Percentiles rank a stretch among this genome's conserved stretches.
Evolutionary conservation across 1,284 basidiomycete species (phyloP).

Genomic region (Marasmius sp.): DNA sequence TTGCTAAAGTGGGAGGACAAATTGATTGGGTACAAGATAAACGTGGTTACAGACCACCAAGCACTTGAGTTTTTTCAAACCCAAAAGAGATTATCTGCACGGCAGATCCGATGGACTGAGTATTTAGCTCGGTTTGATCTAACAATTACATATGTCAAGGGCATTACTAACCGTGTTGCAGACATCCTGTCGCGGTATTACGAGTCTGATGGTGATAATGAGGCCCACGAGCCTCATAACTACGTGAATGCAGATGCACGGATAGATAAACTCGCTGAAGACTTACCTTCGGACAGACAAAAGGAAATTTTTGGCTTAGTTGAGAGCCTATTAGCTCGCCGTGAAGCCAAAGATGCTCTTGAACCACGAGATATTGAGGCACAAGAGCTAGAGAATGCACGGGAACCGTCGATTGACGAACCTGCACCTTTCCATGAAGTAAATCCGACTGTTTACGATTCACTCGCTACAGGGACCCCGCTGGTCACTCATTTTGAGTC

Average conservation of each 20-base stretch:
- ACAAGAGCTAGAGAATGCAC: background rate
- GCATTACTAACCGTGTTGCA: constrained; percentile 28
- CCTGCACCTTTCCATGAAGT: constrained; percentile 2
- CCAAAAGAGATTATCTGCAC: constrained; percentile 15
- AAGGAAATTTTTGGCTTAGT: background rate
- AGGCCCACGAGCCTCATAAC: constrained; percentile 16
- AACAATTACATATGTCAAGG: constrained; percentile 30
- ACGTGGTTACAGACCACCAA: constrained; percentile 39
- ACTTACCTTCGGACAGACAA: constrained; percentile 18
- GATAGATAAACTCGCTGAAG: constrained; percentile 26
- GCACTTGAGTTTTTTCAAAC: constrained; percentile 33
- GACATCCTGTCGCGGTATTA: constrained; percentile 34
- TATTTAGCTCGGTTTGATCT: constrained; percentile 33
- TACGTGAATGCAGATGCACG: constrained; percentile 27
- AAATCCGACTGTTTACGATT: background rate
- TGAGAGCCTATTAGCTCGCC: constrained; percentile 2
- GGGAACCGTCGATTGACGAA: background rate
- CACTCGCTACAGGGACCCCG: background rate
- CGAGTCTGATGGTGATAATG: constrained; percentile 21
- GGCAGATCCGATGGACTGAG: constrained; percentile 33
- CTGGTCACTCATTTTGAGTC: background rate
- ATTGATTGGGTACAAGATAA: constrained; percentile 28
- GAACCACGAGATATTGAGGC: constrained; percentile 7
- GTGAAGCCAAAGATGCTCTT: background rate
- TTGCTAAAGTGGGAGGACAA: constrained; percentile 38